These are phyloP conservation scores for Saccharomycopsis microspora DNA, from an alignment of 805 yeast genomes.

Conservation along the genomic window DNA sequence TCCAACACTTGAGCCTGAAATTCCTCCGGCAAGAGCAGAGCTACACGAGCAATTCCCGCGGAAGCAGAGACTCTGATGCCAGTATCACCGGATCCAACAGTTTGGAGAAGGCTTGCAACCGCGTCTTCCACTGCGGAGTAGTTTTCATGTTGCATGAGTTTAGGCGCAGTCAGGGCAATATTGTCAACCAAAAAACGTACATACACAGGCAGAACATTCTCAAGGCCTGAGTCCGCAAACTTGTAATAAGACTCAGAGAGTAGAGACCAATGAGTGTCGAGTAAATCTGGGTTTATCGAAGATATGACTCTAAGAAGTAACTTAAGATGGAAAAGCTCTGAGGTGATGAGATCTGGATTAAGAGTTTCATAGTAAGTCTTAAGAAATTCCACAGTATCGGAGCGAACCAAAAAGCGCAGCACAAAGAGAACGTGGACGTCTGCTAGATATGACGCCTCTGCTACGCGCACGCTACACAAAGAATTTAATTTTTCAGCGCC, in stretches of 20 bases:
- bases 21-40: slow-evolving; percentile 23
- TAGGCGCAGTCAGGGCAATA: no score
- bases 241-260: no score
- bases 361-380: slow-evolving; percentile 22
- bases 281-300: no score
- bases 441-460: slow-evolving; percentile 36
- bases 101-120: slow-evolving; percentile 34
- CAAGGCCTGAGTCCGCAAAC: no score
- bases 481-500: slow-evolving; percentile 22
- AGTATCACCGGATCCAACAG: slow-evolving; percentile 39
- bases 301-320: no score
- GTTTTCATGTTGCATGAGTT: no score
- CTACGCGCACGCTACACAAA: slow-evolving; percentile 24
- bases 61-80: slow-evolving; percentile 54
- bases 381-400: slow-evolving; percentile 26
- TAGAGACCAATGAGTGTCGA: no score
- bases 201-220: no score
- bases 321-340: no score
- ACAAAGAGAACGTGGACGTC: slow-evolving; percentile 37
- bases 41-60: slow-evolving; percentile 46
- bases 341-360: not conserved
- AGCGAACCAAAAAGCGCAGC: slow-evolving; percentile 41
- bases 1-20: slow-evolving; percentile 16
- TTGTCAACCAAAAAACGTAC: no score
- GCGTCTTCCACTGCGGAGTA: slow-evolving; percentile 31